Evolutionary conservation across 2,329 filamentous ascomycete species (phyloP), one percentile per base, ranked within the genome.

Genomic region (Xylaria arbuscula): DNA sequence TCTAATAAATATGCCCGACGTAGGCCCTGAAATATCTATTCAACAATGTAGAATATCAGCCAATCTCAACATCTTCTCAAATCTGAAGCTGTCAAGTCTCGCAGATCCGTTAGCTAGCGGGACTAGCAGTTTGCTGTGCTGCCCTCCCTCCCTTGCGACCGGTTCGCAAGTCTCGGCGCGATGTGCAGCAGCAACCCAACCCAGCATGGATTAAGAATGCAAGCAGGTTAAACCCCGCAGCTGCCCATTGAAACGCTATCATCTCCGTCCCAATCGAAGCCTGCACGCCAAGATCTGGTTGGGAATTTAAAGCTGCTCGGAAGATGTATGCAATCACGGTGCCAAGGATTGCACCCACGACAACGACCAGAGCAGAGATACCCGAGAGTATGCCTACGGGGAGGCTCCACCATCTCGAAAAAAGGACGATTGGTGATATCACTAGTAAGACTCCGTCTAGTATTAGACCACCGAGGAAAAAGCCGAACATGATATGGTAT

Each of bases 211-310:
- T 83, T 38, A 92, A 78, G 74, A 92, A 94, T 0, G 91, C 90
- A 22, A 94, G 76, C 5, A 93, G 81, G 1, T 88, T 87, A 68
- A 90, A 88, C 0, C 84, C 88, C 0, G 89, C 86, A 0, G 91
- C 92, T 34, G 93, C 87, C 94, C 95, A 98, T 91, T 97, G 95
- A 77, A 97, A 97, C 0, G 83, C 91, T 75, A 97, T 88, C 92
- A 97, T 94, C 72, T 88, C 86, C 42, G 79, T 81, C 6, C 94
- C 94, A 40, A 97, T 83, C 2, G 86, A 81, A 2, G 90, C 92
- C 10, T 82, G 78, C 73, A 98, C 94, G 79, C 97, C 96, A 61
- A 98, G 83, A 66, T 92, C 89, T 2, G 86, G 85, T 75, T 92
- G 89, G 4, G 86, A 86, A 24, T 89, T 89, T 73, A 97, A 89